Evolutionary conservation across 2,329 filamentous ascomycete genomes (phyloP).

Genomic region (Botrytis deweyae): DNA sequence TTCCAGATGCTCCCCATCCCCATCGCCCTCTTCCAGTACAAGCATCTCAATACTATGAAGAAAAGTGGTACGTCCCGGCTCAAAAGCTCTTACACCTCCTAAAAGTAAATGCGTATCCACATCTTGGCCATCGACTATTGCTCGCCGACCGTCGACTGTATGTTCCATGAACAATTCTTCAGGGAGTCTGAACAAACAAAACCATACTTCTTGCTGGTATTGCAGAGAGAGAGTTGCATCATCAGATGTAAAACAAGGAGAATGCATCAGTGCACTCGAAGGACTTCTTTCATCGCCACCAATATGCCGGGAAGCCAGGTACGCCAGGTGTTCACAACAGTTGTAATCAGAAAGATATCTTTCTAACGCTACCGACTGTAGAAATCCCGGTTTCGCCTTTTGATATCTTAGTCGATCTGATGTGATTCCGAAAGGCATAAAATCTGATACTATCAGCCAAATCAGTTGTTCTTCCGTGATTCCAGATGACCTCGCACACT

Average conservation of each 20-base stretch:
- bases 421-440: too few species aligned
- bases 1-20: background rate
- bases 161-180: too few species aligned
- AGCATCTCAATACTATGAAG: rapidly evolving
- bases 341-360: background rate
- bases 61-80: too few species aligned
- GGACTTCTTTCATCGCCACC: background rate
- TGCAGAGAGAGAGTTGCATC: background rate
- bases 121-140: background rate
- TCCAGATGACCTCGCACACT: background rate
- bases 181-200: background rate
- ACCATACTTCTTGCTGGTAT: background rate
- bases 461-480: background rate
- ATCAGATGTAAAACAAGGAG: background rate
- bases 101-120: background rate
- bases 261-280: background rate
- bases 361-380: background rate
- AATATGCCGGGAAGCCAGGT: background rate
- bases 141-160: background rate
- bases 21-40: background rate
- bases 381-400: background rate
- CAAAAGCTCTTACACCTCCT: background rate
- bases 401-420: too few species aligned
- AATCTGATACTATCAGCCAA: background rate
- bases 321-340: background rate